These are phyloP conservation scores for Fusarium anguioides DNA, from an alignment of 2,329 filamentous ascomycete genomes.

Conservation along the genomic window DNA sequence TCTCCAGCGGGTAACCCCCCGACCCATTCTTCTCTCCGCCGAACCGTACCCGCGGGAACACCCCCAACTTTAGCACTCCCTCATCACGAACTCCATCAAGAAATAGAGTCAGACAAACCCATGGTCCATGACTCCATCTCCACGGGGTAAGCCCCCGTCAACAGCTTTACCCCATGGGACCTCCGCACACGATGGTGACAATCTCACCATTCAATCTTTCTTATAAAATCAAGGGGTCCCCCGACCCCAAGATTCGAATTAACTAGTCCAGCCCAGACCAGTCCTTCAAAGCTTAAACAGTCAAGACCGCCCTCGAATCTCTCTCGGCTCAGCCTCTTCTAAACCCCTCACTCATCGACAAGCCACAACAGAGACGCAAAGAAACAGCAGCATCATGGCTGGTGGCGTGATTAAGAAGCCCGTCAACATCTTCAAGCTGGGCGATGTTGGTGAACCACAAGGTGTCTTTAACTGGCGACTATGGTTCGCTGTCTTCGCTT, in stretches of 20 bases:
- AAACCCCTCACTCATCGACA: background rate
- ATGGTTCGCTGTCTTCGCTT: constrained; percentile 24
- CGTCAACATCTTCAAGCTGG: constrained; percentile 23
- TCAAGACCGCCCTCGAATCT: background rate
- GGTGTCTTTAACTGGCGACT: constrained; percentile 27
- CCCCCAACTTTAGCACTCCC: background rate
- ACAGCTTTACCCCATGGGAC: constrained; percentile 21
- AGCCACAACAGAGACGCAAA: too few species aligned
- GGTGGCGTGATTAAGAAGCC: constrained; percentile 21
- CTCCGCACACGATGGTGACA: background rate
- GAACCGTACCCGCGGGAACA: background rate
- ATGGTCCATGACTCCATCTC: constrained; percentile 14
- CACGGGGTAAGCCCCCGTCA: constrained; percentile 12
- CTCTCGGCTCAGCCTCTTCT: too few species aligned
- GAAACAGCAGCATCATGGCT: background rate
- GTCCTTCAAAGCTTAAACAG: constrained; percentile 2
- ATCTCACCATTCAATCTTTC: background rate
- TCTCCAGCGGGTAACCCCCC: background rate
- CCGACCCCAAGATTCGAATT: constrained; percentile 1
- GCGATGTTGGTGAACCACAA: constrained; percentile 12
- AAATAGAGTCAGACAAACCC: constrained; percentile 1
- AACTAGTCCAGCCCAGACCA: background rate
- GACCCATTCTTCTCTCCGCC: background rate
- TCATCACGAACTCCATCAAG: background rate
- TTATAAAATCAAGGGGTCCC: constrained; percentile 21